phyloP scores from a whole-genome alignment of 371 early-diverging fungal species.

The Mortierella sp. region DNA sequence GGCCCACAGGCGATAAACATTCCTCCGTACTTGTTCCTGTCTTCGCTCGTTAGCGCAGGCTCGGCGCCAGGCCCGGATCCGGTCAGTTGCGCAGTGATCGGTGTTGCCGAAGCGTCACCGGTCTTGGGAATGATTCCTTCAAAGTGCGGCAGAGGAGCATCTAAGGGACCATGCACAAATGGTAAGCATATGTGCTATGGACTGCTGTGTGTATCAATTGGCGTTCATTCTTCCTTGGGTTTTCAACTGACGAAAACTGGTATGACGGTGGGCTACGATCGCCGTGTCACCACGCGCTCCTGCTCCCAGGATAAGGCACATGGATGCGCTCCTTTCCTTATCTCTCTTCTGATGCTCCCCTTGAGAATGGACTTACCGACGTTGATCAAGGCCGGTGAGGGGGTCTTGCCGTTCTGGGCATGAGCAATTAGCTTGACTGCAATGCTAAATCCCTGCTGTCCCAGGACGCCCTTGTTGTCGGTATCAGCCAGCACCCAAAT shows the following conservation, averaged over 20 bases:
- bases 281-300: too few relatives aligned
- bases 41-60: constrained; percentile 59
- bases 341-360: too few relatives aligned
- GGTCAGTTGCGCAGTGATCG: constrained; percentile 39
- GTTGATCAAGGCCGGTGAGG: constrained; percentile 60
- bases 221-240: too few relatives aligned
- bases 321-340: constrained; percentile 59
- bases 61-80: constrained; percentile 13
- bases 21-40: constrained; percentile 73
- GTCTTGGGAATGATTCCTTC: constrained; percentile 37
- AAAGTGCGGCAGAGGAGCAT: constrained; percentile 38
- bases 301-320: too few relatives aligned
- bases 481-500: constrained; percentile 88
- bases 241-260: too few relatives aligned
- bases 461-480: constrained; percentile 82
- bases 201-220: too few relatives aligned
- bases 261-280: too few relatives aligned
- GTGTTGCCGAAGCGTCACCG: constrained; percentile 22
- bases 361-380: constrained; percentile 47
- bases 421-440: constrained; percentile 90
- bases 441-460: constrained; percentile 76
- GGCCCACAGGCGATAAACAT: constrained; percentile 79
- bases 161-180: constrained; percentile 4
- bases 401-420: constrained; percentile 79
- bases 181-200: too few relatives aligned